These are phyloP conservation scores for Ceratocystis smalleyi DNA, from an alignment of 2,329 filamentous ascomycete genomes.

Conservation along the genomic window DNA sequence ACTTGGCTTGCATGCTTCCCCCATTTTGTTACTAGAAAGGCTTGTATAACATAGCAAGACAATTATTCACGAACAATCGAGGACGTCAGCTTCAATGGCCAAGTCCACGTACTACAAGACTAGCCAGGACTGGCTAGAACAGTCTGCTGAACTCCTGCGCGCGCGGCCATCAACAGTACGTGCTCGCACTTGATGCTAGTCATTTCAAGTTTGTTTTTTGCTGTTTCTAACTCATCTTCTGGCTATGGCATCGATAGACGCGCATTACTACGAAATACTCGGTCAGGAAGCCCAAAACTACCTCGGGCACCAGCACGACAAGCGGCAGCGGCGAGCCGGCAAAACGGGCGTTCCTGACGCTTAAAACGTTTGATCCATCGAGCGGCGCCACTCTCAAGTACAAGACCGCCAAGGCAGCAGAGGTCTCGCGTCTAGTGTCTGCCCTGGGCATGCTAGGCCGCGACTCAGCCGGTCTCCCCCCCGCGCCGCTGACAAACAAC, in stretches of 20 bases:
- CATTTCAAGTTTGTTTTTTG: neutral
- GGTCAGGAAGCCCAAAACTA: conserved; percentile 21
- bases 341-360: conserved; percentile 52
- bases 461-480: conserved; percentile 44
- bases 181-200: conserved; percentile 16
- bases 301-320: conserved; percentile 21
- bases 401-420: conserved; percentile 74
- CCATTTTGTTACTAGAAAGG: too few relatives aligned
- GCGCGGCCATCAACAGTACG: conserved; percentile 71
- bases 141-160: conserved; percentile 71
- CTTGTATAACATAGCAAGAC: too few relatives aligned
- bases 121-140: conserved; percentile 79
- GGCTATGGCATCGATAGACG: conserved; percentile 39
- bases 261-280: conserved; percentile 81
- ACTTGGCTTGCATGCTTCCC: too few relatives aligned
- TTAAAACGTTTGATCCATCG: conserved; percentile 80
- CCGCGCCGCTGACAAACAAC: conserved; percentile 23
- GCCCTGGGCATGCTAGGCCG: conserved; percentile 62
- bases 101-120: conserved; percentile 55
- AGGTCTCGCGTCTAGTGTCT: conserved; percentile 69
- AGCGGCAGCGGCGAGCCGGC: conserved; percentile 21
- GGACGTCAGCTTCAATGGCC: conserved; percentile 12
- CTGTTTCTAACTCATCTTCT: neutral
- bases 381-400: conserved; percentile 81
- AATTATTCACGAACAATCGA: neutral